A percentile compares a stretch with the other conserved stretches of the same genome.
phyloP scores from a whole-genome alignment of 257 asterid genomes.

The Capsicum rhomboideum region DNA sequence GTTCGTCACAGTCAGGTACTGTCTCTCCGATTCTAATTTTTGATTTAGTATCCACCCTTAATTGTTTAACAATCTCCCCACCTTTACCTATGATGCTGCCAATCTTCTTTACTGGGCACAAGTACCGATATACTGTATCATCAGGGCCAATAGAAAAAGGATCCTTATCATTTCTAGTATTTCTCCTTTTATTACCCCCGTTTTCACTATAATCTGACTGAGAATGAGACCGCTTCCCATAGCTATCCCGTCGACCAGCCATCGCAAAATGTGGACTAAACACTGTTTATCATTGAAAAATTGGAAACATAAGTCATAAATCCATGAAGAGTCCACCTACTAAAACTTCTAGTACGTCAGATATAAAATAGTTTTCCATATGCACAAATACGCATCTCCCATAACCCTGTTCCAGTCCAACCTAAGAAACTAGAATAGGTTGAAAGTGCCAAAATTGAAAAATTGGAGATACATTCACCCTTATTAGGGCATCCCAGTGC shows the following conservation, averaged over 20 bases:
- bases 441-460: background rate
- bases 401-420: background rate
- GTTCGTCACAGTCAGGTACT: slow-evolving; percentile 14
- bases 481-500: background rate
- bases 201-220: slow-evolving; percentile 5
- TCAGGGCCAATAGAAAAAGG: slow-evolving; percentile 14
- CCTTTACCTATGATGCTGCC: slow-evolving; percentile 24
- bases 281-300: background rate
- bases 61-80: slow-evolving; percentile 20
- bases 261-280: background rate
- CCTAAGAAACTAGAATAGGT: background rate
- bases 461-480: background rate
- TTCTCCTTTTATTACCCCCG: slow-evolving; percentile 11
- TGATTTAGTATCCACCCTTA: slow-evolving; percentile 17
- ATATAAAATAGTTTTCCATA: background rate
- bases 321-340: background rate
- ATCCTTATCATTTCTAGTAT: slow-evolving; percentile 4
- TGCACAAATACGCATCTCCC: background rate
- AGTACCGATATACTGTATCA: slow-evolving; percentile 20
- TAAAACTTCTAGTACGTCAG: background rate
- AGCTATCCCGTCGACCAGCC: slow-evolving; percentile 18
- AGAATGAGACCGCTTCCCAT: slow-evolving; percentile 13
- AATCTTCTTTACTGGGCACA: slow-evolving; percentile 14
- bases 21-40: slow-evolving; percentile 21
- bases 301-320: background rate